Evolutionary conservation across 192 early-diverging fungal species (phyloP).

Genomic region (Coemansia sp.): DNA sequence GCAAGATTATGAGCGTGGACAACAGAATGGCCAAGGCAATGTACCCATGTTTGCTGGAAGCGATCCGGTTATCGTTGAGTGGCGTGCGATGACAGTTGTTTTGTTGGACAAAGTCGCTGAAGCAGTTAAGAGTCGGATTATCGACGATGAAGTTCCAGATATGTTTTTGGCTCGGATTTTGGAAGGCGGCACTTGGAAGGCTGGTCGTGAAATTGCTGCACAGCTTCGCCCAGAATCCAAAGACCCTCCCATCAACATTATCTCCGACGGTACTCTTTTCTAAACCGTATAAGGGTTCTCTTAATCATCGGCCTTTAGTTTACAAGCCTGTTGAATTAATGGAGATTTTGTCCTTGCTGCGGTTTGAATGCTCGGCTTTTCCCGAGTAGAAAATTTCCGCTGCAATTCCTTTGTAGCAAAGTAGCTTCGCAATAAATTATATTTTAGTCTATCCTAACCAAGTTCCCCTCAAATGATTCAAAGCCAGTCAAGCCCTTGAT

Average conservation of each 20-base stretch:
- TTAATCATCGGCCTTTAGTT: no score
- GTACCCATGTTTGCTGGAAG: slow-evolving; percentile 71
- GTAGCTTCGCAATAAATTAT: no score
- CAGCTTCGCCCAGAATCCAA: slow-evolving; percentile 71
- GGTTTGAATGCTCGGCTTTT: no score
- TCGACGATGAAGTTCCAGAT: slow-evolving; percentile 56
- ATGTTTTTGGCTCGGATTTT: slow-evolving; percentile 78
- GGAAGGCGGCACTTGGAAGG: slow-evolving; percentile 93
- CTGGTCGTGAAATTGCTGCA: slow-evolving; percentile 84
- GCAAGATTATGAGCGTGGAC: slow-evolving; percentile 57
- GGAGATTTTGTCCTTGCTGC: no score
- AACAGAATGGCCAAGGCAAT: slow-evolving; percentile 19
- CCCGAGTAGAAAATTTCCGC: no score
- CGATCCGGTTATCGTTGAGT: slow-evolving; percentile 87
- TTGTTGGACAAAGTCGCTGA: slow-evolving; percentile 73
- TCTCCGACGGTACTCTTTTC: slow-evolving; percentile 83
- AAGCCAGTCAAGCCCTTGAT: no score
- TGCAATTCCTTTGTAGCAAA: no score
- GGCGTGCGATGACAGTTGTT: slow-evolving; percentile 87
- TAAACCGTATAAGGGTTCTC: slow-evolving; percentile 46
- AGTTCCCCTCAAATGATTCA: no score
- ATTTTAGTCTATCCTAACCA: no score
- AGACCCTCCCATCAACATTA: slow-evolving; percentile 88
- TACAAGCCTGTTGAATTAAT: no score
- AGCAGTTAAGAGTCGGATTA: not conserved